Evolutionary conservation across 805 yeast species (phyloP), one percentile per base, ranked within the genome.

Genomic region (Kazachstania viticola): DNA sequence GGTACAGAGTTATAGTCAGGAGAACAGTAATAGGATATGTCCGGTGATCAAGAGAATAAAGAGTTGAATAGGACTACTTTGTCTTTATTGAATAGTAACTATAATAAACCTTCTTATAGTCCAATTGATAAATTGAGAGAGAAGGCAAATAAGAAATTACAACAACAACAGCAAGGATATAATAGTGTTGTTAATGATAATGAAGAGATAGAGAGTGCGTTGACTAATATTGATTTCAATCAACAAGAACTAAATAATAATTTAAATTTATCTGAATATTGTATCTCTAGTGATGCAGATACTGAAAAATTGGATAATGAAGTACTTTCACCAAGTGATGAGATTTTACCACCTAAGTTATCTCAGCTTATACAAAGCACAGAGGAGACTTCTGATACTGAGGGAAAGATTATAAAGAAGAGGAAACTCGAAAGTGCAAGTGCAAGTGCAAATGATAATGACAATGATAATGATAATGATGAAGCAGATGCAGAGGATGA

Each of bases 231-330:
- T 3, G 54, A 47, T 28, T 41, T 41, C n/a, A 41, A 41, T 19
- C 35, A 30, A 17, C 37, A 33, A 16, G 80, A 73, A 34, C 54
- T 73, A 39, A 74, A 71, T 29, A 26, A 31, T 11, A 79, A 72
- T 33, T 63, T 71, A 35, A 75, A 75, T 42, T 26, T 49, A 16
- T 43, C 49, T 9, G 57, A 49, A 27, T 45, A 44, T 32, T 51
- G 47, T 32, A 39, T 53, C 19, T 48, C 57, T 9, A 78, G 91
- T 12, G 95, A 85, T 56, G 94, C 91, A 13, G 96, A 85, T 51
- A 85, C 96, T 0, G 95, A 85, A 49, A 78, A 73, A 45, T 73
- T 84, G 82, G 88, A 74, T 27, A 49, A 58, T 39, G 51, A 58
- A 36, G 44, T 36, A 2, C 36, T 38, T 33, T 38, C 42, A 33